These are phyloP conservation scores for Pyricularia sp. DNA, from an alignment of 2,329 filamentous ascomycete genomes.

Conservation along the genomic window DNA sequence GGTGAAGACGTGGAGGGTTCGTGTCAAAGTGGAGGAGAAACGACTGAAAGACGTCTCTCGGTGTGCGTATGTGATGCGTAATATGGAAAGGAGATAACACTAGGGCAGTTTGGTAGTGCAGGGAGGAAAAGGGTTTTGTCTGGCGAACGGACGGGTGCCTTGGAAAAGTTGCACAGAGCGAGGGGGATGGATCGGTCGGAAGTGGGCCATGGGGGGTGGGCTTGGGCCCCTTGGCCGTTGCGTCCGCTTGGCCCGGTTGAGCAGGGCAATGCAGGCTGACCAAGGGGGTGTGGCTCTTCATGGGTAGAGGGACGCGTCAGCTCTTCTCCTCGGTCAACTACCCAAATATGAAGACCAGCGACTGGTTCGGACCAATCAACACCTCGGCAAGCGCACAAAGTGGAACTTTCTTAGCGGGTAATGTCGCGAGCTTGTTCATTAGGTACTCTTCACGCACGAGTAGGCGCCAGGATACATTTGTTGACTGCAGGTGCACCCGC, in stretches of 20 bases:
- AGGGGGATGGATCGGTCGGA: conserved; percentile 1
- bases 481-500: not conserved
- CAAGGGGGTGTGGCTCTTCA: not conserved
- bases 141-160: conserved; percentile 3
- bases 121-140: conserved; percentile 4
- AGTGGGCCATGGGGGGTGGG: conserved; percentile 3
- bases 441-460: not conserved
- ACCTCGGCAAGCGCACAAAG: not conserved
- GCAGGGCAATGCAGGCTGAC: conserved; percentile 6
- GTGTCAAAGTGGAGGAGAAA: not conserved
- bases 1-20: not conserved
- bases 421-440: not conserved
- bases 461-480: not conserved
- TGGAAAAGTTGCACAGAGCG: conserved; percentile 1
- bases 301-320: conserved; percentile 7
- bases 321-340: conserved; percentile 3
- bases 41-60: not conserved
- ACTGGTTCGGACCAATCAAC: conserved; percentile 1
- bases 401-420: not conserved
- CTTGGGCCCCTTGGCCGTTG: conserved; percentile 4
- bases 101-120: not conserved
- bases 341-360: conserved; percentile 2
- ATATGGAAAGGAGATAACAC: not conserved
- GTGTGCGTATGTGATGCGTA: conserved; percentile 1
- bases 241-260: conserved; percentile 5